Base-by-base conservation (phyloP, 495 filamentous ascomycete species). In the Daldinia bambusicola region DNA sequence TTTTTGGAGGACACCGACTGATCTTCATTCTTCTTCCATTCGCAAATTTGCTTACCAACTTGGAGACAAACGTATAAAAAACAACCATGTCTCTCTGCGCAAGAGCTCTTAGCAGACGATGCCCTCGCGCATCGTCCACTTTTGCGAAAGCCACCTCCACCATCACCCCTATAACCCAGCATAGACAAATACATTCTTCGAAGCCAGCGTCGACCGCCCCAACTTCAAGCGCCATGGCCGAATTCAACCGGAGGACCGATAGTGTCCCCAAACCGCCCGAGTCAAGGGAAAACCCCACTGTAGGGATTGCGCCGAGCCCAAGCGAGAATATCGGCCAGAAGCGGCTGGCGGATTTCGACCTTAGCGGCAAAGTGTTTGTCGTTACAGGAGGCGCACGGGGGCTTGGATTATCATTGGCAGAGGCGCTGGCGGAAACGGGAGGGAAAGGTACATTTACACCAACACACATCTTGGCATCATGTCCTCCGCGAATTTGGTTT, bases 371-470 rank as follows among this genome's bases (percentile, higher is more conserved):
- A 34, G 87, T 91, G 30, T 87, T 85, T 58, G 76, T 87, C 48
- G 86, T 92, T 38, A 90, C 89, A 0, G 89, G 89, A 22, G 89
- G 88, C 20, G 89, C 84, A 32, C 78, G 84, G 60, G 89, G 90
- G 4, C 77, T 93, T 4, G 90, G 91, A 8, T 79, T 93, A 6
- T 83, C 85, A 4, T 85, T 92, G 77, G 88, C 88, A 2, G 89
- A 92, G 72, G 90, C 88, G 8, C 79, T 92, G n/a, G 84, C 89
- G 51, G 89, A 92, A 72, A 89, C 90, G 13, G 90, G 90, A 9
- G 90, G 87, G 1, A 86, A 85, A 74, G 88, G 89, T 90, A 81
- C 34, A 71, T 32, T 58, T 52, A 13, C 22, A 9, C 20, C 26
- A 18, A 10, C 9, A 10, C 9, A 10, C 22, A 26, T 18, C 40